These are phyloP conservation scores for Neurospora sp. DNA, from an alignment of 495 filamentous ascomycete genomes.

Conservation along the genomic window DNA sequence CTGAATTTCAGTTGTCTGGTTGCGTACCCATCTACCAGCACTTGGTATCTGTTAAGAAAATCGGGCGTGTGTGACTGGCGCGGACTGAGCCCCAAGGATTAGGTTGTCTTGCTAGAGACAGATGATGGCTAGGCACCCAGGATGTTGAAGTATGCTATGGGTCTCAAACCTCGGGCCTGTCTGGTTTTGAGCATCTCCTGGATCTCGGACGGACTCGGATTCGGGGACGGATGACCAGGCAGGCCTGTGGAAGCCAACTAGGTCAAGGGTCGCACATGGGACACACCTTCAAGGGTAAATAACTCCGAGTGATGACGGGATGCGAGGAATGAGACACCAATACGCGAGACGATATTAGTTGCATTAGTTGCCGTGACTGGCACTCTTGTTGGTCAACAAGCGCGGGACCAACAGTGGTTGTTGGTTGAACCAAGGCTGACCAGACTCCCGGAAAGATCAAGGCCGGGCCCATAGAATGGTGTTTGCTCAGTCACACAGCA, in stretches of 20 bases:
- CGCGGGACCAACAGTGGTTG: neutral
- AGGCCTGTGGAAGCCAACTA: neutral
- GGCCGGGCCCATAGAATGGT: neutral
- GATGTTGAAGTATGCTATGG: neutral
- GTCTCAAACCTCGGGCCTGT: too few relatives aligned
- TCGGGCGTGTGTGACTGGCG: neutral
- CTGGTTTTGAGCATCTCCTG: neutral
- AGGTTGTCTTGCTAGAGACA: neutral
- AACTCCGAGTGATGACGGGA: neutral
- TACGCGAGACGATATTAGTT: neutral
- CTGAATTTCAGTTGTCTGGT: neutral
- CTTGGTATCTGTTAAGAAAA: neutral
- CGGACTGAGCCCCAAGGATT: neutral
- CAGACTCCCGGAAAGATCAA: neutral
- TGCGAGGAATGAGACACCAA: neutral
- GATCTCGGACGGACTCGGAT: neutral
- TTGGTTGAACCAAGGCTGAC: neutral
- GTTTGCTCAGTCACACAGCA: neutral
- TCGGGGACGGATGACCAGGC: neutral
- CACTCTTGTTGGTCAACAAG: neutral
- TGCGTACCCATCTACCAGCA: neutral
- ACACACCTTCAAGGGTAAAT: neutral
- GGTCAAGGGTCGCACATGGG: neutral
- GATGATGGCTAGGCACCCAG: neutral
- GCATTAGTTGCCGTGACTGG: neutral